Evolutionary conservation across 2,329 filamentous ascomycete species (phyloP), one percentile per base, ranked within the genome.

Genomic region (Trichoderma asperellum): DNA sequence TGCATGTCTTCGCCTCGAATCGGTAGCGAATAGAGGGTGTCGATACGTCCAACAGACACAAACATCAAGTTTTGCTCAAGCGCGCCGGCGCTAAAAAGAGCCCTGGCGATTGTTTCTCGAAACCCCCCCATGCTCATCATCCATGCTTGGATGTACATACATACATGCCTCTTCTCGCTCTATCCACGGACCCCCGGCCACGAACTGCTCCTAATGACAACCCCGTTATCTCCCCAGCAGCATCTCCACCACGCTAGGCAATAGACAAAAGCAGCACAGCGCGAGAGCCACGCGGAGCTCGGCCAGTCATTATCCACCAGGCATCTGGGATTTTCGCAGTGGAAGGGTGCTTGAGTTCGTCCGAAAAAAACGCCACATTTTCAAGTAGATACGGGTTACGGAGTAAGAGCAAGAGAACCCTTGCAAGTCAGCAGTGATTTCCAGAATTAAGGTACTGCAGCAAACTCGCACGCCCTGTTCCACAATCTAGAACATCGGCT

Each of bases 191-290:
- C 40, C 68, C 68, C 60, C n/a, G 53, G 56, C 21, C 43, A 47
- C 35, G 47, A 60, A 70, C 61, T 66, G 29, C 53, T 58, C 24
- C 63, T 58, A 58, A 32, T 47, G 40, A 27, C 56, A 32, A 68
- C 61, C 47, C 47, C 62, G 63, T 49, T 49, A 57, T 61, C 63
- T 68, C 68, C 63, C 68, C 68, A 63, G 63, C 40, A 49, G 57
- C 18, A 68, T 40, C 63, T 52, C 63, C 63, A 70, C 68, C 14
- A 47, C 34, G 53, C 62, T 60, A 70, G 53, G 62, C 56, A 60
- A 57, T 29, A 56, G 40, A 43, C n/a, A 29, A 49, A 47, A 49
- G 27, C 34, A 58, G 57, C 35, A 56, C 57, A 37, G 32, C 49
- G 16, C 16, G 24, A 61, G 24, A 61, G 34, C 58, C 59, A 58